phyloP scores from a whole-genome alignment of 148 eudicot genomes.

The Rhododendron mucronatum region DNA sequence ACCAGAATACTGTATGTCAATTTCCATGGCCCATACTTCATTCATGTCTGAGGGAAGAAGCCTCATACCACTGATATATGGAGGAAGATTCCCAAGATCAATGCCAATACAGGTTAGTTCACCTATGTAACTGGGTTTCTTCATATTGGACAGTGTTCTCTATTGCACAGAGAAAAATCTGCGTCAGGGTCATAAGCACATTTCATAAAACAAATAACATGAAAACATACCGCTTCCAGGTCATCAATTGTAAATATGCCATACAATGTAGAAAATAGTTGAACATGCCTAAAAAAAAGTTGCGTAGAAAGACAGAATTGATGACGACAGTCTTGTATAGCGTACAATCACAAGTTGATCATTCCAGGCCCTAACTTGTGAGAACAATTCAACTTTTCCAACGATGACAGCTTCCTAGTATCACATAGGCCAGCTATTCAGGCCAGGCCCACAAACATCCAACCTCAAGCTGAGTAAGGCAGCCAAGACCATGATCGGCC shows the following conservation, averaged over 20 bases:
- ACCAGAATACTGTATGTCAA: slow-evolving; percentile 85
- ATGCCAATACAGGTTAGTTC: slow-evolving; percentile 69
- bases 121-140: slow-evolving; percentile 74
- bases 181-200: neutral
- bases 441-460: neutral
- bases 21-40: slow-evolving; percentile 76
- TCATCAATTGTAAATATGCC: neutral
- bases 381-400: neutral
- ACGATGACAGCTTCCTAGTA: neutral
- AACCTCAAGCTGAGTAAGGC: neutral
- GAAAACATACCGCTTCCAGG: neutral
- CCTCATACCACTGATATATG: slow-evolving; percentile 77
- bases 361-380: neutral
- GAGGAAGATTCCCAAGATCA: slow-evolving; percentile 79
- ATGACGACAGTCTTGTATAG: neutral
- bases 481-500: neutral
- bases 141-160: slow-evolving; percentile 77
- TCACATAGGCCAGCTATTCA: neutral
- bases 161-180: slow-evolving; percentile 24
- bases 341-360: neutral
- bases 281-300: neutral
- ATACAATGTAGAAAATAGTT: neutral
- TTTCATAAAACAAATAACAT: slow-evolving; percentile 1
- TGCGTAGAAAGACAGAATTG: neutral
- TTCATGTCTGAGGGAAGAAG: slow-evolving; percentile 80